Conservation (phyloP, 345 rosid genomes). For the Cardiospermum halicacabum region DNA sequence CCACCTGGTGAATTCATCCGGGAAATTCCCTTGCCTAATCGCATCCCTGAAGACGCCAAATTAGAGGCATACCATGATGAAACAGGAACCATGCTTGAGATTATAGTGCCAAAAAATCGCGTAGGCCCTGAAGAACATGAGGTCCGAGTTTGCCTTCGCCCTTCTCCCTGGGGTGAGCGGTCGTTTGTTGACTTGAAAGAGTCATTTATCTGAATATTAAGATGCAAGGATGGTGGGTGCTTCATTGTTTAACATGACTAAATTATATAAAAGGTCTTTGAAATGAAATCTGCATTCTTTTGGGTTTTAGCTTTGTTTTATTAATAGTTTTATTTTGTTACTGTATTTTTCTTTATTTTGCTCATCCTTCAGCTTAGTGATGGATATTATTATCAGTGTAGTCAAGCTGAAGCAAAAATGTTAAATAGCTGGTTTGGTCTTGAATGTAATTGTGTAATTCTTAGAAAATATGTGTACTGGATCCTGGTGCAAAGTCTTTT, state of each 20-base stretch:
- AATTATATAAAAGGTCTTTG: constrained; percentile 29
- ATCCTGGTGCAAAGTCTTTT: background rate
- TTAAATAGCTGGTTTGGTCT: background rate
- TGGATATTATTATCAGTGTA: background rate
- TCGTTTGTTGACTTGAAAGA: constrained; percentile 28
- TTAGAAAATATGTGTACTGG: too few relatives aligned
- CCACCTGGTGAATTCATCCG: constrained; percentile 84
- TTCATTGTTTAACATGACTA: constrained; percentile 36
- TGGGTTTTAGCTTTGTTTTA: background rate
- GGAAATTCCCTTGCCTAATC: constrained; percentile 66
- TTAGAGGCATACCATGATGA: constrained; percentile 76
- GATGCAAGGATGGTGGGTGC: constrained; percentile 31
- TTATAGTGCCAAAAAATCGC: constrained; percentile 73
- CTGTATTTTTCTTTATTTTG: background rate
- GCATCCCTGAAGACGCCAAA: constrained; percentile 83
- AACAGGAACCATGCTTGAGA: constrained; percentile 69
- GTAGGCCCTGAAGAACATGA: constrained; percentile 90
- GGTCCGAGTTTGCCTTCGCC: constrained; percentile 79
- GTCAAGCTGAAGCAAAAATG: background rate
- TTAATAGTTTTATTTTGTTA: background rate
- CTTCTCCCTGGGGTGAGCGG: constrained; percentile 45
- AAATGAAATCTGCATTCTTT: constrained; percentile 32
- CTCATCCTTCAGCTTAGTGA: background rate
- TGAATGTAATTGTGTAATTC: background rate
- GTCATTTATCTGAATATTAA: constrained; percentile 27